phyloP scores from a whole-genome alignment of 129 eudicot species.

The Centaurea solstitialis region DNA sequence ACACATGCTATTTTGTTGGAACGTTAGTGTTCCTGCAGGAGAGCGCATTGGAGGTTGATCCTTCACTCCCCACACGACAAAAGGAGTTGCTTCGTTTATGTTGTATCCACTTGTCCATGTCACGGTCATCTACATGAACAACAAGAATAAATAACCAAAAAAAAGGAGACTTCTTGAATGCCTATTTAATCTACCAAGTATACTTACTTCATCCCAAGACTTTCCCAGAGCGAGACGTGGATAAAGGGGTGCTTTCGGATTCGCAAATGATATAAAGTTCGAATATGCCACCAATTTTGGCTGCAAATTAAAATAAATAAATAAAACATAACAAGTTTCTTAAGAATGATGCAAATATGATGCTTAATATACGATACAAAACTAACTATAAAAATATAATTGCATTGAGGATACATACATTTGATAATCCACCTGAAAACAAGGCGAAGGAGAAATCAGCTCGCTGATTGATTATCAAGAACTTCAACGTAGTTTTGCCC shows the following conservation, averaged over 20 bases:
- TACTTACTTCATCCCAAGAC: conserved; percentile 83
- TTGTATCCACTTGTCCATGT: conserved; percentile 95
- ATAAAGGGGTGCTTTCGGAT: conserved; percentile 85
- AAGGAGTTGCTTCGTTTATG: conserved; percentile 70
- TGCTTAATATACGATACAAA: background rate
- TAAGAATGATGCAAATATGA: background rate
- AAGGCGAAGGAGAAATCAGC: conserved; percentile 78
- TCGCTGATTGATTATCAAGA: conserved; percentile 77
- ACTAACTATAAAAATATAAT: background rate
- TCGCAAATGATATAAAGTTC: conserved; percentile 59
- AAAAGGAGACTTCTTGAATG: background rate
- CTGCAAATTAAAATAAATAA: conserved; percentile 46
- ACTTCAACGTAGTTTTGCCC: conserved; percentile 57
- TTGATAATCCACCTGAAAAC: conserved; percentile 72
- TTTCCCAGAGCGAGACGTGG: conserved; percentile 91
- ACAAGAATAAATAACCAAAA: conserved; percentile 2
- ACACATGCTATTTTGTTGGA: conserved; percentile 65
- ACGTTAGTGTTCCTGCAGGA: conserved; percentile 81
- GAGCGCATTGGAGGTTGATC: conserved; percentile 40
- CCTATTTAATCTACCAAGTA: background rate
- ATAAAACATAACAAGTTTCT: background rate
- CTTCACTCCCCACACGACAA: conserved; percentile 64
- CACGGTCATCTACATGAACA: conserved; percentile 68
- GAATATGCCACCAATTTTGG: conserved; percentile 77
- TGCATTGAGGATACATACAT: conserved; percentile 38